Percentiles rank a stretch among this genome's conserved stretches.
Conservation (phyloP, 2,329 filamentous ascomycete genomes). For the Colletotrichum plurivorum region DNA sequence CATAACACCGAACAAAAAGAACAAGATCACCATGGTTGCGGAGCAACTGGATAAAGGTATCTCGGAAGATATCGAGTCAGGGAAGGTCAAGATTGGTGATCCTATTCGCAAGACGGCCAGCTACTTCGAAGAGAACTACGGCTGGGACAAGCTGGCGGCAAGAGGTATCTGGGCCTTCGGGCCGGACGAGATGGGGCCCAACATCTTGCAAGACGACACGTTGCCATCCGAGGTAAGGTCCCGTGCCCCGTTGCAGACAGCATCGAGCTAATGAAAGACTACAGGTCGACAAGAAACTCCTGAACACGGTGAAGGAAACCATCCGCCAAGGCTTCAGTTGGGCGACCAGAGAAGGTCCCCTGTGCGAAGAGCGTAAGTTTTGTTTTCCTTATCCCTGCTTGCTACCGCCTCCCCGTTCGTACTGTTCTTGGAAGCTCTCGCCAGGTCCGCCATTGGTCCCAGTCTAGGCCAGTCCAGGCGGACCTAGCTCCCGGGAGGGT, state of each 20-base stretch:
- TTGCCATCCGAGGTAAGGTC: slow-evolving; percentile 82
- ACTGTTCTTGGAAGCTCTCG: slow-evolving; percentile 23
- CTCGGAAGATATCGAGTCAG: slow-evolving; percentile 92
- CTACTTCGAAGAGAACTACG: slow-evolving; percentile 97
- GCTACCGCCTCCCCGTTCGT: slow-evolving; percentile 33
- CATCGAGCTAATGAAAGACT: slow-evolving; percentile 33
- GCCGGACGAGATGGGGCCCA: slow-evolving; percentile 93
- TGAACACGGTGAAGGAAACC: slow-evolving; percentile 89
- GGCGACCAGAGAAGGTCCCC: slow-evolving; percentile 93
- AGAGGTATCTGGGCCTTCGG: slow-evolving; percentile 99
- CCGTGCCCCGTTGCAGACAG: slow-evolving; percentile 35
- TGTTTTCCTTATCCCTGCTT: slow-evolving; percentile 36
- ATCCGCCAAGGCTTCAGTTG: slow-evolving; percentile 97
- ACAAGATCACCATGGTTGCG: slow-evolving; percentile 98
- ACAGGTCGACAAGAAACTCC: slow-evolving; percentile 89
- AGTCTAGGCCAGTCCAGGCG: slow-evolving; percentile 12
- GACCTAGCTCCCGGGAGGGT: slow-evolving; percentile 25
- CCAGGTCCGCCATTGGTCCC: slow-evolving; percentile 16
- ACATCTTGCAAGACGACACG: slow-evolving; percentile 97
- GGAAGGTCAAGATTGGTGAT: slow-evolving; percentile 91
- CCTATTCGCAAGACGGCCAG: slow-evolving; percentile 94
- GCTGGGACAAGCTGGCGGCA: slow-evolving; percentile 94
- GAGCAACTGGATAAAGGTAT: slow-evolving; percentile 97
- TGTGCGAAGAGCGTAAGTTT: slow-evolving; percentile 94
- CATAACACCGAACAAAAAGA: slow-evolving; percentile 98